Evolutionary conservation across 2,329 filamentous ascomycete species (phyloP).

Genomic region (Colletotrichum filicis): DNA sequence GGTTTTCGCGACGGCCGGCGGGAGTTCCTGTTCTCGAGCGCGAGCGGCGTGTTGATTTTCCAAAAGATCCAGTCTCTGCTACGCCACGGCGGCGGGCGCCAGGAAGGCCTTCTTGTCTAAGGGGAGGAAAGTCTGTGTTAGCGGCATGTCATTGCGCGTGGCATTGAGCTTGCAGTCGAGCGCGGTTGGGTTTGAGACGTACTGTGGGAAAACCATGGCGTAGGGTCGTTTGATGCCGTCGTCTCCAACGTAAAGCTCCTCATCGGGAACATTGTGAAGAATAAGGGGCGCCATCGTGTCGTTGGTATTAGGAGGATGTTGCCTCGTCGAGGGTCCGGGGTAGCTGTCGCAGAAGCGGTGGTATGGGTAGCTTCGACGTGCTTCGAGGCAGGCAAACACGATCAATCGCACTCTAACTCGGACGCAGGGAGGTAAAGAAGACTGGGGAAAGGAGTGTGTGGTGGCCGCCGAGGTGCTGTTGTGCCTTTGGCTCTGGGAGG

Average conservation of each 20-base stretch:
- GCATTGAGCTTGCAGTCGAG: neutral
- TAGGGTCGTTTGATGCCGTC: slow-evolving; percentile 74
- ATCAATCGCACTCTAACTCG: neutral
- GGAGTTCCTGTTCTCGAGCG: slow-evolving; percentile 70
- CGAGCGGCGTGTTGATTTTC: slow-evolving; percentile 73
- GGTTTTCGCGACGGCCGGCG: slow-evolving; percentile 66
- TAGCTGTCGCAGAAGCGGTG: slow-evolving; percentile 1
- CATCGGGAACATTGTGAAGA: slow-evolving; percentile 75
- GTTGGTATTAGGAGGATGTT: slow-evolving; percentile 43
- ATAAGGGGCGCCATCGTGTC: slow-evolving; percentile 70
- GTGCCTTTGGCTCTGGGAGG: slow-evolving; percentile 13
- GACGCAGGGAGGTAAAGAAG: neutral
- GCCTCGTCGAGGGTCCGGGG: neutral
- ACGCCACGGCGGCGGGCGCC: slow-evolving; percentile 61
- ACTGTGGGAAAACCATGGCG: slow-evolving; percentile 74
- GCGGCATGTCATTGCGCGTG: slow-evolving; percentile 13
- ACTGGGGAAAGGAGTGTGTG: neutral
- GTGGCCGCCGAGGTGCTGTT: slow-evolving; percentile 25
- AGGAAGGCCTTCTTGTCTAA: slow-evolving; percentile 64
- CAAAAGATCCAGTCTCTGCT: slow-evolving; percentile 73
- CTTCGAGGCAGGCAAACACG: neutral
- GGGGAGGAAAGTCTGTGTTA: slow-evolving; percentile 14
- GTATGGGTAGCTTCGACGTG: neutral
- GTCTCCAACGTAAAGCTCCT: slow-evolving; percentile 73
- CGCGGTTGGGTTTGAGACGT: slow-evolving; percentile 40